Base-by-base conservation (phyloP, 2,329 filamentous ascomycete genomes). In the Arachnomyces sp. region DNA sequence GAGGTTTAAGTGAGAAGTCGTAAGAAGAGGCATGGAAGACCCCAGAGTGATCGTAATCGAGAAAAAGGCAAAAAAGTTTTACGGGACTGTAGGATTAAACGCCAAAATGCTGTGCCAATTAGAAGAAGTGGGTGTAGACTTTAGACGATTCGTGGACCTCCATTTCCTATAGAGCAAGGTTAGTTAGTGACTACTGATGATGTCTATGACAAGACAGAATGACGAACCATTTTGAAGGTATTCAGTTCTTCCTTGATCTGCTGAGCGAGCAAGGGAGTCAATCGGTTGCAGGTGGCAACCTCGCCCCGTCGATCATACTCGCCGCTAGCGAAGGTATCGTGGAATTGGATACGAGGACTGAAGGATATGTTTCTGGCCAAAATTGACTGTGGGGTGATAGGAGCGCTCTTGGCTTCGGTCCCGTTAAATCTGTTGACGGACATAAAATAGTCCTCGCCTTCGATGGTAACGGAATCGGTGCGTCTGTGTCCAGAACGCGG, bases 81-180 rank as follows among this genome's bases (percentile, higher is more conserved):
- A 9, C 21, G 21, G 21, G 21, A 9, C 21, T 25, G 21, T 25
- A 25, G 42, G 42, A 30, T 48, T 15, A 33, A 60, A 57, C 52
- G 52, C 55, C 51, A 45, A 46, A 52, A 56, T 56, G 54, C 51
- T 29, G 14, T 48, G 44, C 43, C 34, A 39, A 46, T 90, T 78
- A 98, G 75, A 98, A 96, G 77, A 98, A 98, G 76, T 98, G 92
- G 55, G 92, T 98, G 74, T 98, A 95, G 59, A 95, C 89, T 72
- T 96, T 98, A 52, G 92, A 96, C 62, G 84, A 86, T 68, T 96
- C 92, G 65, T 98, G 92, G 56, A 98, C 92, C 73, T 96, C 92
- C 92, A 98, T 98, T 72, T 98, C 92, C 92, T 96, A 47, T 30
- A 36, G n/a, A n/a, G 32, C 43, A 38, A 16, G 13, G 46, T 56